phyloP scores from a whole-genome alignment of 1,139 yeast genomes.

The Kluyveromyces sp. region DNA sequence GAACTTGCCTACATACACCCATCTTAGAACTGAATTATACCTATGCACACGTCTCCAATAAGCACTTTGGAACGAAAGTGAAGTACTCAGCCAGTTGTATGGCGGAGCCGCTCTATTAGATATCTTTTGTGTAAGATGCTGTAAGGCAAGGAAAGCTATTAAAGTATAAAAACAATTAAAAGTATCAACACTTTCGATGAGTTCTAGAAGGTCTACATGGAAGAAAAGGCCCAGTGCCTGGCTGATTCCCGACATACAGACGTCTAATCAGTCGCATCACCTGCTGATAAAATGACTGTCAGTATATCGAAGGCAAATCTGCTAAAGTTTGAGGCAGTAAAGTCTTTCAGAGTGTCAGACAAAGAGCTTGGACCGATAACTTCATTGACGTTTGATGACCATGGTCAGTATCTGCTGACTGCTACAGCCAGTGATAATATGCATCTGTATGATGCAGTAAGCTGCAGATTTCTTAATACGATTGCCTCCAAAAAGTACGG shows the following conservation, averaged over 20 bases:
- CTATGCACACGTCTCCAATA: too few relatives aligned
- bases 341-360: conserved; percentile 48
- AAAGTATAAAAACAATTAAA: too few relatives aligned
- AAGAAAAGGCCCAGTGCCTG: too few relatives aligned
- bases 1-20: background rate
- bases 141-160: background rate
- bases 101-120: too few relatives aligned
- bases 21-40: background rate
- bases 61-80: too few relatives aligned
- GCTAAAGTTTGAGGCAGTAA: conserved; percentile 43
- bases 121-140: too few relatives aligned
- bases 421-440: conserved; percentile 79
- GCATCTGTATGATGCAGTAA: conserved; percentile 69
- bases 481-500: conserved; percentile 88
- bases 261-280: too few relatives aligned
- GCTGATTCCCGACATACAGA: too few relatives aligned
- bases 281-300: conserved; percentile 18
- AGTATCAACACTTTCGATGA: background rate
- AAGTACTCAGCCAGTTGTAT: too few relatives aligned
- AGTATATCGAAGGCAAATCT: conserved; percentile 40
- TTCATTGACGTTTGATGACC: conserved; percentile 77
- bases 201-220: background rate
- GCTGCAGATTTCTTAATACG: conserved; percentile 58
- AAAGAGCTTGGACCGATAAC: conserved; percentile 57
- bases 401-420: conserved; percentile 72